Evolutionary conservation across 805 yeast species (phyloP).

Genomic region (Starmera pachycereana): DNA sequence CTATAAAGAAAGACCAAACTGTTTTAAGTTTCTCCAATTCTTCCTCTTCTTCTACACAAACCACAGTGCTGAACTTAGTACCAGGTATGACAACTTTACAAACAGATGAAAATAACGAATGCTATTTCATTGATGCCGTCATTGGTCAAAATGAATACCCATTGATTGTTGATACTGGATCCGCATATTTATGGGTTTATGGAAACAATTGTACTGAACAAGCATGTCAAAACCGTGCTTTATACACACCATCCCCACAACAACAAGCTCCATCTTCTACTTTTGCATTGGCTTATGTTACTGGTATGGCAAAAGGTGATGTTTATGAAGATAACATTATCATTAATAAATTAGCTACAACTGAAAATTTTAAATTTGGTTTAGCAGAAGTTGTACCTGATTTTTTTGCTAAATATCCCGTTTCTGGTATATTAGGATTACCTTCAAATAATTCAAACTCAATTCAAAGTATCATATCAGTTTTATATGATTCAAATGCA

Average conservation of each 20-base stretch:
- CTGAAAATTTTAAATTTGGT: slow-evolving; percentile 39
- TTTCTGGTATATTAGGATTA: slow-evolving; percentile 53
- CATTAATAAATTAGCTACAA: slow-evolving; percentile 22
- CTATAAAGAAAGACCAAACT: neutral
- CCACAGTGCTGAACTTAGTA: slow-evolving; percentile 12
- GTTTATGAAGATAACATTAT: slow-evolving; percentile 27
- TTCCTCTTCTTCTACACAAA: slow-evolving; percentile 4
- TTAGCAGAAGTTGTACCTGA: slow-evolving; percentile 42
- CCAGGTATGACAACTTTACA: slow-evolving; percentile 20
- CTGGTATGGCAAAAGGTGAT: slow-evolving; percentile 43
- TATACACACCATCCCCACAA: slow-evolving; percentile 19
- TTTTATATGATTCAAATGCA: slow-evolving; percentile 23
- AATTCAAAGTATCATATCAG: slow-evolving; percentile 31
- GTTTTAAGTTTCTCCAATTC: neutral
- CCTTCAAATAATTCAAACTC: slow-evolving; percentile 32
- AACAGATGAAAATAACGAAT: slow-evolving; percentile 20
- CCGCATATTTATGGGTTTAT: slow-evolving; percentile 55
- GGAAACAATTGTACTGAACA: slow-evolving; percentile 36
- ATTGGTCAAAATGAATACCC: slow-evolving; percentile 34
- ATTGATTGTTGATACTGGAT: slow-evolving; percentile 54
- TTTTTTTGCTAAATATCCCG: slow-evolving; percentile 39
- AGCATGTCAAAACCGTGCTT: slow-evolving; percentile 28
- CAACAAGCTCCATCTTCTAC: slow-evolving; percentile 16
- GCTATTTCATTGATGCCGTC: slow-evolving; percentile 30
- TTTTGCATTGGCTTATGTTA: slow-evolving; percentile 42